Conservation (phyloP, 208 protist genomes). For the Tritrichomonas musculus region DNA sequence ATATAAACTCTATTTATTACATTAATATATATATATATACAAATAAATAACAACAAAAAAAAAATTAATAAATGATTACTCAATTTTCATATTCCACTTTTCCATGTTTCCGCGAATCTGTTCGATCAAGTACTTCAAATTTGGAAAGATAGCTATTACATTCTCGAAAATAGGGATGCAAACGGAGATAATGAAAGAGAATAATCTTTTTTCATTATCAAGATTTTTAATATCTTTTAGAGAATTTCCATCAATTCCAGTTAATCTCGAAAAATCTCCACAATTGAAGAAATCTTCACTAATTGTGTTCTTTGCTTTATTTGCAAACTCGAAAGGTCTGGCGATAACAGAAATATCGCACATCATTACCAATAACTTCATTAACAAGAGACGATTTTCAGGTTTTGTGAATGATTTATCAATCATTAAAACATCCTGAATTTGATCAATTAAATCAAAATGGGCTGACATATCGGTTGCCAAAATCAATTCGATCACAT, state of each 20-base stretch:
- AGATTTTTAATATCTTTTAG: too few relatives aligned
- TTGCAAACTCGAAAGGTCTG: not conserved
- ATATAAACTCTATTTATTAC: too few relatives aligned
- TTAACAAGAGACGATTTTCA: not conserved
- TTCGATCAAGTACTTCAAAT: too few relatives aligned
- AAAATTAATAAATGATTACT: too few relatives aligned
- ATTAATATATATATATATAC: too few relatives aligned
- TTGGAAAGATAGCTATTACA: too few relatives aligned
- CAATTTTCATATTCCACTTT: too few relatives aligned
- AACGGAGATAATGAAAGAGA: too few relatives aligned
- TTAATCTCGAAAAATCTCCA: not conserved
- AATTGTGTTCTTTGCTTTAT: not conserved
- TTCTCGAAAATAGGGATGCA: too few relatives aligned
- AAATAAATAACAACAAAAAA: too few relatives aligned
- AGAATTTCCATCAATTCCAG: not conserved
- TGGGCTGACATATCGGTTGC: slow-evolving; percentile 56
- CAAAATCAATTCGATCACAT: slow-evolving; percentile 51
- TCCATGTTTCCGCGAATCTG: too few relatives aligned
- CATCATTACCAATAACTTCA: not conserved
- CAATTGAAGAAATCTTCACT: not conserved
- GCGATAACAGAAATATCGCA: not conserved
- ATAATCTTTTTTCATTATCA: too few relatives aligned
- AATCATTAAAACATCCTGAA: not conserved
- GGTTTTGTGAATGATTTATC: not conserved
- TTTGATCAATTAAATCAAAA: slow-evolving; percentile 40